Evolutionary conservation across 164 flowering plant species (phyloP), one percentile per base, ranked within the genome.

Genomic region (Sedum album): DNA sequence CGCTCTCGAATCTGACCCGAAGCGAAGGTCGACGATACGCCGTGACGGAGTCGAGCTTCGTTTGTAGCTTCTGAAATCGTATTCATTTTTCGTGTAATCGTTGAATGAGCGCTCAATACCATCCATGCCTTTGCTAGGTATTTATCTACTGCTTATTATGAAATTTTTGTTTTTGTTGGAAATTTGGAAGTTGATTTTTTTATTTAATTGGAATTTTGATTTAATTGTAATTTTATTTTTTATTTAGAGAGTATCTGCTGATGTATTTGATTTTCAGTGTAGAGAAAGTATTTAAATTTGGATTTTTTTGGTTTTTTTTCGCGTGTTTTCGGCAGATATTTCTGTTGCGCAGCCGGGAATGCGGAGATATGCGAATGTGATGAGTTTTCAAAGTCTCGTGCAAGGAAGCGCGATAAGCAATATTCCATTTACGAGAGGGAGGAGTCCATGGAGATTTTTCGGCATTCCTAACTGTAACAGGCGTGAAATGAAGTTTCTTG

Each of bases 71-170:
- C 33, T 28, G 31, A 28, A 14, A 26, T 57, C 8, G 7, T 57
- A 1, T 20, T 64, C 21, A 23, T 17, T 64, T 31, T 33, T n/a
- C 6, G 57, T 21, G 26, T 14, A 51, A 26, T 9, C 15, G 10
- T 15, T 65, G 67, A 65, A 65, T 65, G 67, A 65, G 67, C 67
- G n/a, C 67, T 15, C 28, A 36, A 18, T 11, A 6, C 38, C 46
- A 65, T 65, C 67, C 67, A 65, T 65, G 67, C 67, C 48, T 65
- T 38, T 41, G 42, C 26, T 65, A 36, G 67, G 67, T 65, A 65
- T 41, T 65, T 23, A 6, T n/a, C n/a, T n/a, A n/a, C n/a, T n/a
- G n/a, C 5, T 49, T 2, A 11, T 25, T 55, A 5, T 26, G 7
- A 28, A 30, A 5, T 53, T 53, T 5, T 53, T 23, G 25, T 53